phyloP scores from a whole-genome alignment of 1,139 yeast species.

The Taiozyma onychis region DNA sequence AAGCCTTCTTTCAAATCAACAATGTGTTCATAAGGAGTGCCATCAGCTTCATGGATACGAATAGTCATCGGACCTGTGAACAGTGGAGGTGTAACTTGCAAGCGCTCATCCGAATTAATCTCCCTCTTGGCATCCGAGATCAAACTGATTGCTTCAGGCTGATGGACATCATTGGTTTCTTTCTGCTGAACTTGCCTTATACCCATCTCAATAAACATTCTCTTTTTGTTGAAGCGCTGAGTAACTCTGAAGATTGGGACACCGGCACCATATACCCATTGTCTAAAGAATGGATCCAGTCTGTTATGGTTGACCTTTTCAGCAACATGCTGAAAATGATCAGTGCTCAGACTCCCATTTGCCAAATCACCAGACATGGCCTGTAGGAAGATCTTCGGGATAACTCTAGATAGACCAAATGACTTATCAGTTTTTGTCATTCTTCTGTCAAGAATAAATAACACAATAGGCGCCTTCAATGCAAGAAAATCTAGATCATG shows the following conservation, averaged over 20 bases:
- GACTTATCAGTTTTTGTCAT: slow-evolving; percentile 97
- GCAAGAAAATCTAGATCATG: slow-evolving; percentile 57
- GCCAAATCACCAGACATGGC: slow-evolving; percentile 93
- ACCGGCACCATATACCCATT: slow-evolving; percentile 91
- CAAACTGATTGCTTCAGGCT: slow-evolving; percentile 34
- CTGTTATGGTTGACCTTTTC: slow-evolving; percentile 90
- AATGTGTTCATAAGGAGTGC: slow-evolving; percentile 98
- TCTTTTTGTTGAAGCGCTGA: slow-evolving; percentile 87
- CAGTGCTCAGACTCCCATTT: slow-evolving; percentile 73
- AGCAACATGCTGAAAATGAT: slow-evolving; percentile 85
- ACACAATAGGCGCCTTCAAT: slow-evolving; percentile 80
- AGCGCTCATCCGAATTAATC: slow-evolving; percentile 6
- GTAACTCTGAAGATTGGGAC: slow-evolving; percentile 85
- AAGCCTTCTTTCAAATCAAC: slow-evolving; percentile 83
- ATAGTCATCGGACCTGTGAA: slow-evolving; percentile 96
- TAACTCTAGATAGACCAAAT: slow-evolving; percentile 84
- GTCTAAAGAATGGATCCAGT: slow-evolving; percentile 77
- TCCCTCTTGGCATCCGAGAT: slow-evolving; percentile 32
- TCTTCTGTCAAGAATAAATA: slow-evolving; percentile 79
- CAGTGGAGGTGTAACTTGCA: slow-evolving; percentile 36
- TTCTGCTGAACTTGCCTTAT: slow-evolving; percentile 83
- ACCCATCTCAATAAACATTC: slow-evolving; percentile 92
- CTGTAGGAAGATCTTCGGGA: slow-evolving; percentile 86
- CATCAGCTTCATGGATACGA: slow-evolving; percentile 96
- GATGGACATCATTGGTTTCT: slow-evolving; percentile 51